phyloP scores from a whole-genome alignment of 495 filamentous ascomycete species.

The Pyrenula massariospora region DNA sequence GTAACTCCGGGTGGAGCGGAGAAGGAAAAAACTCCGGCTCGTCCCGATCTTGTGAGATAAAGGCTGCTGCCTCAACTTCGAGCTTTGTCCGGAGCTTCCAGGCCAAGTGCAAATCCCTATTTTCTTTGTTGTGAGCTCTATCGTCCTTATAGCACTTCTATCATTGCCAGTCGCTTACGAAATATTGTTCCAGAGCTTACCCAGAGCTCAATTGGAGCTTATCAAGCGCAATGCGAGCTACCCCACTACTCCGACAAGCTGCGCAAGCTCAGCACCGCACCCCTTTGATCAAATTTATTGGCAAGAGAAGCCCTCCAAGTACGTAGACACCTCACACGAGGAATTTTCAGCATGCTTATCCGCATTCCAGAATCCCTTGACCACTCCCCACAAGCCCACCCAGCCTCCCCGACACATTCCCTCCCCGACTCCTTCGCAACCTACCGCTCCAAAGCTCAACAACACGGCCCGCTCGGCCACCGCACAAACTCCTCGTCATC shows the following conservation, averaged over 20 bases:
- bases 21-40: no score
- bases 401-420: slow-evolving; percentile 46
- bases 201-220: no score
- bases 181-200: no score
- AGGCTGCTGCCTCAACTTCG: no score
- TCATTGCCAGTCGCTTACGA: no score
- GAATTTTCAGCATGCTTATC: background rate
- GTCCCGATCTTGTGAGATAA: no score
- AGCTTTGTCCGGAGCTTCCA: no score
- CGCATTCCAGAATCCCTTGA: slow-evolving; percentile 52
- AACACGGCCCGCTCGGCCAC: slow-evolving; percentile 71
- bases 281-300: slow-evolving; percentile 84
- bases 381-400: slow-evolving; percentile 54
- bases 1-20: no score
- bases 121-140: no score
- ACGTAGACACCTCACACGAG: slow-evolving; percentile 23
- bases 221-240: slow-evolving; percentile 45
- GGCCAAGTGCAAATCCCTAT: no score
- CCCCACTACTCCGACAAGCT: slow-evolving; percentile 42
- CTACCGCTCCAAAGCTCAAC: slow-evolving; percentile 86
- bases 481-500: background rate
- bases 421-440: slow-evolving; percentile 71
- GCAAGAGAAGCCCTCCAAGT: slow-evolving; percentile 77
- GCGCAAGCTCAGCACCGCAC: slow-evolving; percentile 43
- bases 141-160: no score